These are phyloP conservation scores for Vigna unguiculata DNA, from an alignment of 306 rosid species.

Conservation along the genomic window DNA sequence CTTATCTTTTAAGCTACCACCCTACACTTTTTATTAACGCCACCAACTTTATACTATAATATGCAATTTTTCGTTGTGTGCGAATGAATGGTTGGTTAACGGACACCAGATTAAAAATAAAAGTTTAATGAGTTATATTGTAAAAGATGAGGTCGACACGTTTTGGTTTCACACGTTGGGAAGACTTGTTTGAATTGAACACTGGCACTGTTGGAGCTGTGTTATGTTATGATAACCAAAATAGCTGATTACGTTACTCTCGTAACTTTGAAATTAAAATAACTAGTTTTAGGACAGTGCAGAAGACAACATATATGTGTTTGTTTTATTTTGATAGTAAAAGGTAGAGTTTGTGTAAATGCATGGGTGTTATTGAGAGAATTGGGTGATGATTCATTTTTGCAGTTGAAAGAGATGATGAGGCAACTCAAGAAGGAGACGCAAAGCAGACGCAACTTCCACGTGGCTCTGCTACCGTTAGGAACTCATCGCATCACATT, in stretches of 20 bases:
- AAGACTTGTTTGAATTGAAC: constrained; percentile 37
- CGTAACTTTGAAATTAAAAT: not conserved
- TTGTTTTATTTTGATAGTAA: not conserved
- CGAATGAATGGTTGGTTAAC: not conserved
- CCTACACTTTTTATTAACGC: not conserved
- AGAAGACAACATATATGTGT: not conserved
- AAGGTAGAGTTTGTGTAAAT: too few species aligned
- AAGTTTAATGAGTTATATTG: not conserved
- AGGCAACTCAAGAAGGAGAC: constrained; percentile 1
- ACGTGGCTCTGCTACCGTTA: constrained; percentile 1
- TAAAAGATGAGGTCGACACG: constrained; percentile 52
- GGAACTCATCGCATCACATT: not conserved
- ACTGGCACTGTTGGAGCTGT: constrained; percentile 1
- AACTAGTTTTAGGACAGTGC: not conserved
- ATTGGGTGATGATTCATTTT: not conserved
- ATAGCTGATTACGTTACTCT: not conserved
- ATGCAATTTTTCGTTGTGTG: not conserved
- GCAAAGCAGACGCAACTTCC: constrained; percentile 51
- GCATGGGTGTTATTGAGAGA: not conserved
- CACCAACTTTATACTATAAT: not conserved
- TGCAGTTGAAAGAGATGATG: not conserved
- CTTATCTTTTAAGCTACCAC: constrained; percentile 35
- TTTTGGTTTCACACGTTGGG: constrained; percentile 38
- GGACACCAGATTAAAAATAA: not conserved
- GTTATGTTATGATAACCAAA: not conserved